Conservation (phyloP, 1,139 yeast species). For the Blastobotrys aristatus region DNA sequence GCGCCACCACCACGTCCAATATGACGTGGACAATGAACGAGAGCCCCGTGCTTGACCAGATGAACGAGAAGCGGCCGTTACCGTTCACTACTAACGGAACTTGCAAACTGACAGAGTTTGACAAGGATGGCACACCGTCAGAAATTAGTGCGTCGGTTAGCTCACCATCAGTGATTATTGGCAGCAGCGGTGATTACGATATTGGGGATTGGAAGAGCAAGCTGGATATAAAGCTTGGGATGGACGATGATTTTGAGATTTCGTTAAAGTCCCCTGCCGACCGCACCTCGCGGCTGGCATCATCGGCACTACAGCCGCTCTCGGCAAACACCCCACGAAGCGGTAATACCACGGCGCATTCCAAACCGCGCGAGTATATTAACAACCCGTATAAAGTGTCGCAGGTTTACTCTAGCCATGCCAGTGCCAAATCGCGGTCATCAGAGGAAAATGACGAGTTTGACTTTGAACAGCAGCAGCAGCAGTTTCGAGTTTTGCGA, state of each 20-base stretch:
- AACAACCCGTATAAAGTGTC: constrained; percentile 3
- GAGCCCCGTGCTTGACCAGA: constrained; percentile 5
- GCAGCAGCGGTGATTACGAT: neutral
- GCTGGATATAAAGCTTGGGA: constrained; percentile 12
- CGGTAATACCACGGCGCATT: neutral
- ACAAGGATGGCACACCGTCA: constrained; percentile 3
- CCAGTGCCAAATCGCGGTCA: no score
- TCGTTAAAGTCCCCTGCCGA: constrained; percentile 8
- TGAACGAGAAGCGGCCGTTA: neutral
- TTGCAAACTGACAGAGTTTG: neutral
- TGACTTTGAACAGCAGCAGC: neutral
- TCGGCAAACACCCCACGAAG: constrained; percentile 9
- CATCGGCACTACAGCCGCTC: constrained; percentile 5
- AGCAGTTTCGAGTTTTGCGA: no score
- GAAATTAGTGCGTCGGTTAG: neutral
- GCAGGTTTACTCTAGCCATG: constrained; percentile 1
- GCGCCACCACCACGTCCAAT: neutral
- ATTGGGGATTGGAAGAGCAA: constrained; percentile 13
- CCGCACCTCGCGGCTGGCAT: neutral
- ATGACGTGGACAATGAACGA: neutral
- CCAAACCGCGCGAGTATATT: neutral
- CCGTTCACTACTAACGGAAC: constrained; percentile 4
- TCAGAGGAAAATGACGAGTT: neutral
- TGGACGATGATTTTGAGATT: constrained; percentile 14
- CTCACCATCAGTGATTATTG: neutral